phyloP scores from a whole-genome alignment of 345 rosid species.

The Lepidium aucheri region DNA sequence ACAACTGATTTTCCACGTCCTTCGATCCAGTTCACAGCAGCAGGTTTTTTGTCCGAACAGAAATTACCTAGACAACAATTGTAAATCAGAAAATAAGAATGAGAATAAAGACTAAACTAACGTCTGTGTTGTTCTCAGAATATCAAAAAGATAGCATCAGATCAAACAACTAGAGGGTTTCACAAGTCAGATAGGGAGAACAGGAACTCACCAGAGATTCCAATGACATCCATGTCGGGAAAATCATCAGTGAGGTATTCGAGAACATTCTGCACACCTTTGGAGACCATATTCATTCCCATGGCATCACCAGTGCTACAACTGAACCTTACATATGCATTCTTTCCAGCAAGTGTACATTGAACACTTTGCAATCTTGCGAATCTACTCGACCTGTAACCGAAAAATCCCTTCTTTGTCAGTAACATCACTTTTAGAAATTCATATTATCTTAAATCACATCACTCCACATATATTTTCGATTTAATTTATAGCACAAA shows the following conservation, averaged over 20 bases:
- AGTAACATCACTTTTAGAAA: not conserved
- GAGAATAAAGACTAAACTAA: not conserved
- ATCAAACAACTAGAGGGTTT: not conserved
- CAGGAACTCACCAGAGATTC: conserved; percentile 53
- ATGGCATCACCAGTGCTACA: conserved; percentile 92
- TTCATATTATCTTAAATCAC: not conserved
- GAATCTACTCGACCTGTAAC: conserved; percentile 73
- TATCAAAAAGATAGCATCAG: not conserved
- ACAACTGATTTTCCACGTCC: conserved; percentile 90
- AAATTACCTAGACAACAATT: conserved; percentile 41
- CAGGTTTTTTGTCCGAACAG: conserved; percentile 89
- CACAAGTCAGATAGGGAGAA: no score
- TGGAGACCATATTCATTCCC: conserved; percentile 98
- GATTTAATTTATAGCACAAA: not conserved
- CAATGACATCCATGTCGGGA: conserved; percentile 83
- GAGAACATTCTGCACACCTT: conserved; percentile 87
- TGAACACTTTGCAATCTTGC: conserved; percentile 54
- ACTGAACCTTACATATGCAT: conserved; percentile 62
- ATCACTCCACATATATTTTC: not conserved
- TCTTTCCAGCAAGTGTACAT: conserved; percentile 78
- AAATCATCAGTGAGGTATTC: conserved; percentile 67
- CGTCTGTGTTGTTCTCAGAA: not conserved
- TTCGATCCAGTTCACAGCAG: conserved; percentile 95
- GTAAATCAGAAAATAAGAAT: not conserved
- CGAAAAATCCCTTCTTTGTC: not conserved